These are phyloP conservation scores for Themeda triandra DNA, from an alignment of 176 grass and related monocot genomes.

Conservation along the genomic window DNA sequence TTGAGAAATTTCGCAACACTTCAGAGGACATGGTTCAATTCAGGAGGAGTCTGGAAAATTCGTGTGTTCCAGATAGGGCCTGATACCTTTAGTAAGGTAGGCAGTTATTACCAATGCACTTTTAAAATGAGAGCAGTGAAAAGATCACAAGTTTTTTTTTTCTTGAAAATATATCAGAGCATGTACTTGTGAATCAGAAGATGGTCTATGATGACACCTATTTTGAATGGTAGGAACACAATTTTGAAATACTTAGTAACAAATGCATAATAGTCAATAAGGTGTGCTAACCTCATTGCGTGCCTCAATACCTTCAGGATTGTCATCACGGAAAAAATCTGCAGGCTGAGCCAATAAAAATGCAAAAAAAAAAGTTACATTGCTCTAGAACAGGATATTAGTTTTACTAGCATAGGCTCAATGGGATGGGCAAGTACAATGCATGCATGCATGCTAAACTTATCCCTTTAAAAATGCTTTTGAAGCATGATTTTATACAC, in stretches of 20 bases:
- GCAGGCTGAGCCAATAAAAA: conserved; percentile 59
- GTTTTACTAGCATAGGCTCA: conserved; percentile 1
- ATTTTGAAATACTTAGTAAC: conserved; percentile 7
- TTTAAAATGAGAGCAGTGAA: no score
- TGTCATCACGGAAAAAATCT: conserved; percentile 96
- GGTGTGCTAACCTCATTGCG: conserved; percentile 86
- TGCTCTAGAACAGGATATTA: not conserved
- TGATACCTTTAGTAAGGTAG: not conserved
- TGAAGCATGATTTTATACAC: not conserved
- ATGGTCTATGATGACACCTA: conserved; percentile 4
- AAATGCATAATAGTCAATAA: not conserved
- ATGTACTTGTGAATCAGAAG: conserved; percentile 10
- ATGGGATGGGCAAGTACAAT: not conserved
- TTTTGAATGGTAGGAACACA: not conserved
- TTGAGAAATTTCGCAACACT: not conserved
- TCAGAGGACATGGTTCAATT: not conserved
- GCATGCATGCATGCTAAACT: not conserved
- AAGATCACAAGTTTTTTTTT: not conserved
- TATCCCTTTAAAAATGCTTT: not conserved
- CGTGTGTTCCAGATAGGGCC: not conserved
- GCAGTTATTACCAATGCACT: not conserved
- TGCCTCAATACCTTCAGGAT: conserved; percentile 89
- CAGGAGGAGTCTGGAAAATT: not conserved
- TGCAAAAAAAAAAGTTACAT: conserved; percentile 26
- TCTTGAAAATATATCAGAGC: not conserved